Percentiles rank a stretch among this genome's conserved stretches.
phyloP scores from a whole-genome alignment of 441 rosid genomes.

The Raphanus hybrid region DNA sequence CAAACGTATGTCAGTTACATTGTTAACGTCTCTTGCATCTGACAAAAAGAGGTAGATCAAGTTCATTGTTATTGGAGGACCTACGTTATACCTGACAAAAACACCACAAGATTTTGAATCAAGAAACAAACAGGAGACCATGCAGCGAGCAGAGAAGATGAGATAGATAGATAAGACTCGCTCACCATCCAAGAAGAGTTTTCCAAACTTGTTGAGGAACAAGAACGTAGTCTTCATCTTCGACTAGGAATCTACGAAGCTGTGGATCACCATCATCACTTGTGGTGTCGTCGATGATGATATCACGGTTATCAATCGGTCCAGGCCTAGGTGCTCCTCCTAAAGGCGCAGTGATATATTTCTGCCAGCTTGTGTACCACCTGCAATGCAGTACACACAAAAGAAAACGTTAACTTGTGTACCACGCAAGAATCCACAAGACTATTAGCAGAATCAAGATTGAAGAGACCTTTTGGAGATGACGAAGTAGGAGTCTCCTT shows the following conservation, averaged over 20 bases:
- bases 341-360: slow-evolving; percentile 55
- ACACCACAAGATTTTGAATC: slow-evolving; percentile 34
- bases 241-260: slow-evolving; percentile 56
- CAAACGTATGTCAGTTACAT: slow-evolving; percentile 52
- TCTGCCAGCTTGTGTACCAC: slow-evolving; percentile 85
- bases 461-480: slow-evolving; percentile 58
- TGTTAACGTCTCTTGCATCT: slow-evolving; percentile 65
- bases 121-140: neutral
- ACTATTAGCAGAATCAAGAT: neutral
- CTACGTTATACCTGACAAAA: slow-evolving; percentile 80
- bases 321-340: slow-evolving; percentile 63
- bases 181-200: slow-evolving; percentile 76
- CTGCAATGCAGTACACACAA: slow-evolving; percentile 41
- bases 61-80: slow-evolving; percentile 84
- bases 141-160: slow-evolving; percentile 10
- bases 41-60: slow-evolving; percentile 75
- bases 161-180: neutral
- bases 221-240: slow-evolving; percentile 72
- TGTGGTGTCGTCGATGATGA: no score
- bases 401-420: no score
- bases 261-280: slow-evolving; percentile 43
- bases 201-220: slow-evolving; percentile 82
- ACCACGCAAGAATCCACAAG: neutral
- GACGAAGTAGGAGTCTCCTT: slow-evolving; percentile 76
- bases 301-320: slow-evolving; percentile 75